Conservation (phyloP, 2,329 filamentous ascomycete species). For the Diaporthe sp. region DNA sequence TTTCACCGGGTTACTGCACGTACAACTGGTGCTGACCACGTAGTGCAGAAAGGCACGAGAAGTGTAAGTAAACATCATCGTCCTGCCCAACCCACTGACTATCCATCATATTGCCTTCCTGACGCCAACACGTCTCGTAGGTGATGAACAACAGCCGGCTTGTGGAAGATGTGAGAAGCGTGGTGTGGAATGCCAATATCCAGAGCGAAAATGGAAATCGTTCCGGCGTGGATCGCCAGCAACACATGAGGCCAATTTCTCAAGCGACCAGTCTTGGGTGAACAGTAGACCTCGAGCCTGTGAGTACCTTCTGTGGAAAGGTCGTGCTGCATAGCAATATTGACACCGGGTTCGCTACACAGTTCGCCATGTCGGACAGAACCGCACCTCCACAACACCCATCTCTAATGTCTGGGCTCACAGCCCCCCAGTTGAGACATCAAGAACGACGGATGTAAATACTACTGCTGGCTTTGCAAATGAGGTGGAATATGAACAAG, state of each 20-base stretch:
- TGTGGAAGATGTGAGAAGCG: constrained; percentile 25
- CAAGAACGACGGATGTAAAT: neutral
- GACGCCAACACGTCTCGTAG: neutral
- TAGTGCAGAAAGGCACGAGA: constrained; percentile 18
- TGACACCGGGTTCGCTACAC: neutral
- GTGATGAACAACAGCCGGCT: constrained; percentile 5
- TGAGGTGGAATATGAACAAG: neutral
- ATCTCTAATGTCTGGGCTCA: neutral
- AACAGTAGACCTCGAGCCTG: constrained; percentile 9
- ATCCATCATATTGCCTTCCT: neutral
- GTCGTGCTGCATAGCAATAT: too few relatives aligned
- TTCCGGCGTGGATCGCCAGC: constrained; percentile 1
- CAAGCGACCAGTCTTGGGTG: constrained; percentile 11
- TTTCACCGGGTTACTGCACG: neutral
- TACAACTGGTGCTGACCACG: neutral
- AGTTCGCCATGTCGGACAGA: constrained; percentile 20
- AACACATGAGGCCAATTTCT: neutral
- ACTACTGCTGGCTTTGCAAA: neutral
- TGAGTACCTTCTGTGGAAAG: neutral
- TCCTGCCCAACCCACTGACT: neutral
- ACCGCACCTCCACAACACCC: constrained; percentile 1
- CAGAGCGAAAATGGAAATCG: constrained; percentile 10
- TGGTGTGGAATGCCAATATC: constrained; percentile 5
- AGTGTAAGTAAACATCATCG: neutral
- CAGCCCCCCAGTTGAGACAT: neutral